These are phyloP conservation scores for Setaria viridis DNA, from an alignment of 202 grass and related monocot species.

Conservation along the genomic window DNA sequence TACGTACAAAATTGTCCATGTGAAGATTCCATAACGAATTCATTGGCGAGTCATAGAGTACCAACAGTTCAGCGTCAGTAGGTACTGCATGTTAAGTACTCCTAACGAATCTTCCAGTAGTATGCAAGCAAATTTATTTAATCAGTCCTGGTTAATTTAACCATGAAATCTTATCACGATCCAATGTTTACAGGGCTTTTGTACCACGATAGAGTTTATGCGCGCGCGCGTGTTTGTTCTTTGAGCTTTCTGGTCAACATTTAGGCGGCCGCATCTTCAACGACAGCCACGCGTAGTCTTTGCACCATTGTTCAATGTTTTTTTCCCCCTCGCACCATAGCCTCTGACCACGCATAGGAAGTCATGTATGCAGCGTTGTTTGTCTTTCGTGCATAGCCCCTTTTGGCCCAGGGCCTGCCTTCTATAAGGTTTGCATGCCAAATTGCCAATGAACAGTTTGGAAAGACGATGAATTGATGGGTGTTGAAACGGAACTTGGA, in stretches of 20 bases:
- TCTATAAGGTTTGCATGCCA: not conserved
- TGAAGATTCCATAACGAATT: too few species aligned
- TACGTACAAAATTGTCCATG: too few species aligned
- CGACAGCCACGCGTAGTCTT: not conserved
- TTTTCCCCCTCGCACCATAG: not conserved
- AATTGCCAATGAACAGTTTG: not conserved
- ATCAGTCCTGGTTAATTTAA: not conserved
- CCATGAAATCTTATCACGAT: conserved; percentile 7
- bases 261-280: not conserved
- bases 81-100: conserved; percentile 14
- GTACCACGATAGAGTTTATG: not conserved
- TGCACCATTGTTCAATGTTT: not conserved
- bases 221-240: not conserved
- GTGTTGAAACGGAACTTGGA: not conserved
- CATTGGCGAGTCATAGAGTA: too few species aligned
- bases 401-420: not conserved
- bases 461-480: not conserved
- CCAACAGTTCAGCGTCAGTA: too few species aligned
- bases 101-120: conserved; percentile 20
- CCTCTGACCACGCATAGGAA: not conserved
- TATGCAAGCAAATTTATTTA: conserved; percentile 7
- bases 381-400: not conserved
- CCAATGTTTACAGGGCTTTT: conserved; percentile 5
- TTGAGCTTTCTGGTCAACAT: too few species aligned
- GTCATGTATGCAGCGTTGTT: not conserved